A percentile compares a stretch with the other conserved stretches of the same genome.
Evolutionary conservation across 2,329 filamentous ascomycete species (phyloP).

Genomic region (Colletotrichum eremochloae): DNA sequence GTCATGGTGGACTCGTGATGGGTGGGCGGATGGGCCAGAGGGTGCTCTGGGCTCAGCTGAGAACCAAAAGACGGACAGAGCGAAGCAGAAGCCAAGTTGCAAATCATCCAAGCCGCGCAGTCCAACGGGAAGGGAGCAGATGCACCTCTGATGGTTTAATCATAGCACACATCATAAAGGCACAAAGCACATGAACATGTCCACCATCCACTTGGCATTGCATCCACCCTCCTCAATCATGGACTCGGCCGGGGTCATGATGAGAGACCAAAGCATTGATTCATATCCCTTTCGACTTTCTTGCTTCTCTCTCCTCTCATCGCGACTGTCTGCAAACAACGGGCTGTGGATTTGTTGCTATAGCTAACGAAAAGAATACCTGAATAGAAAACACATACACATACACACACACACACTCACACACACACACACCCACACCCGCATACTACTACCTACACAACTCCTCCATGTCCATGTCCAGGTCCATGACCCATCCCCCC

Average conservation of each 20-base stretch:
- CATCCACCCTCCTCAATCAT: neutral
- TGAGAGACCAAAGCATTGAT: conserved; percentile 4
- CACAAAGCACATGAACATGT: conserved; percentile 2
- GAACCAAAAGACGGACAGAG: neutral
- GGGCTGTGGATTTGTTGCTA: neutral
- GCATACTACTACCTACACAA: neutral
- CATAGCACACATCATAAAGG: conserved; percentile 18
- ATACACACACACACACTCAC: no score
- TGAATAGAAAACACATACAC: neutral
- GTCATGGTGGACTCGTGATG: conserved; percentile 29
- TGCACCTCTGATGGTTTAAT: conserved; percentile 4
- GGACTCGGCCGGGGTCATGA: neutral
- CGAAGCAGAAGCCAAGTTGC: conserved; percentile 6
- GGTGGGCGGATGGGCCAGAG: conserved; percentile 31
- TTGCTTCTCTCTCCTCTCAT: neutral
- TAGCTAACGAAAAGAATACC: neutral
- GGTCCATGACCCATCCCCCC: conserved; percentile 43
- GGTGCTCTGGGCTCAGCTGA: conserved; percentile 27
- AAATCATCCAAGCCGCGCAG: conserved; percentile 1
- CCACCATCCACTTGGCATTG: neutral
- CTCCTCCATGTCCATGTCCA: conserved; percentile 1
- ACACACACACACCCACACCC: no score
- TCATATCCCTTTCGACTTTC: neutral
- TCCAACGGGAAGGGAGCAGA: conserved; percentile 5
- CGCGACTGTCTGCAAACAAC: neutral